Evolutionary conservation across 495 filamentous ascomycete species (phyloP), one percentile per base, ranked within the genome.

Genomic region (Oleoguttula mirabilis): DNA sequence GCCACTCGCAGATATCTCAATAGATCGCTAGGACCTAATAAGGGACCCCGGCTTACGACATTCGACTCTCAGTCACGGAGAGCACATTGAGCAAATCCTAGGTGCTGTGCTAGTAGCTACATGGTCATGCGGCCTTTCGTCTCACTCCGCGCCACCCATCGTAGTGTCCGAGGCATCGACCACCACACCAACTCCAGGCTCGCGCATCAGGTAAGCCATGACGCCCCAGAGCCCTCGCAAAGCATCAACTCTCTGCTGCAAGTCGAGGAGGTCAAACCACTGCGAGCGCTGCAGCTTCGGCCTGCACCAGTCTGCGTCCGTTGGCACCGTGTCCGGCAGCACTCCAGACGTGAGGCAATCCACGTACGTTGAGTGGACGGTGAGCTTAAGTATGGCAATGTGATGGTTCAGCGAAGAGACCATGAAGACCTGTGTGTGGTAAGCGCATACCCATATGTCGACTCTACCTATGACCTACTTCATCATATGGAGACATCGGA

Each of bases 371-470:
- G 63, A 61, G 43, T 86, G 84, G 35, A 94, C 73, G 21, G 80
- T 73, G 20, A 88, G 70, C 39, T 83, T 72, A 32, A 92, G 51
- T 35, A 94, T 72, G 40, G 73, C 73, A 28, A 93, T 60, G 46
- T 94, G 87, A 58, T 92, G 85, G 59, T 87, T 84, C 37, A 94
- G 64, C 3, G 77, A 73, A 34, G 80, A 86, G 36, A 93, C 53
- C 54, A 94, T 73, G 61, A 85, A 94, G 28, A 93, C 72, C 70
- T 94, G 68, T 43, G 12, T 11, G 7, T 3, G n/a, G 21, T 12
- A 7, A 11, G 12, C n/a, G 23, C 24, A 24, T 22, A 22, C 12
- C 3, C 16, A 39, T 5, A 10, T 11, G 25, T 28, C n/a, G 25
- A 28, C 25, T n/a, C 25, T n/a, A n/a, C n/a, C n/a, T n/a, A 22